phyloP scores from a whole-genome alignment of 2,329 filamentous ascomycete genomes.

The Sporothrix humicola region DNA sequence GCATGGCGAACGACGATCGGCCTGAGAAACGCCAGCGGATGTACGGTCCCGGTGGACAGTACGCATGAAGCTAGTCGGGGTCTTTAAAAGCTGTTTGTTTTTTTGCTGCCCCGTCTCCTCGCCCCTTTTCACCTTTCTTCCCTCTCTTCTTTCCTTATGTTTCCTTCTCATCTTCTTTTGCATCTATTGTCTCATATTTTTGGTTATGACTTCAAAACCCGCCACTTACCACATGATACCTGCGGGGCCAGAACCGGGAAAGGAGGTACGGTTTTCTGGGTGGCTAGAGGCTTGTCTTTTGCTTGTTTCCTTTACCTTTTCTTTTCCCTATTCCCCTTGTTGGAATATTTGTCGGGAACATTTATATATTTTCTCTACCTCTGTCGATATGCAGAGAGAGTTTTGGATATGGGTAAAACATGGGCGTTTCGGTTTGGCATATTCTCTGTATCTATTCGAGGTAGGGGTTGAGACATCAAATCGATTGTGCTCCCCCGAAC shows the following conservation, averaged over 20 bases:
- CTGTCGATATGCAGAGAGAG: neutral
- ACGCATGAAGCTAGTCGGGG: conserved; percentile 26
- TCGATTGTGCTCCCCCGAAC: too few relatives aligned
- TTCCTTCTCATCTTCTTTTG: conserved; percentile 14
- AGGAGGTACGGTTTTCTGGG: neutral
- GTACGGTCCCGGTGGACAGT: conserved; percentile 47
- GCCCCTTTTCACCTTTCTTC: neutral
- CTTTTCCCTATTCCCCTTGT: neutral
- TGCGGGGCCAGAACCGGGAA: conserved; percentile 26
- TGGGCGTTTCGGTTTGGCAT: conserved; percentile 3
- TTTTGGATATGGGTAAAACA: conserved; percentile 11
- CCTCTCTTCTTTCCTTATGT: conserved; percentile 3
- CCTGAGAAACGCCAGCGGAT: conserved; percentile 61
- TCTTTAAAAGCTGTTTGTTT: neutral
- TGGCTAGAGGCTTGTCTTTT: neutral
- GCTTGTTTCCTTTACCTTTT: conserved; percentile 15
- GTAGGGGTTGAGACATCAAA: too few relatives aligned
- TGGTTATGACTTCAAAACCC: conserved; percentile 20
- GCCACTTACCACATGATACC: conserved; percentile 35
- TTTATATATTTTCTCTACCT: neutral
- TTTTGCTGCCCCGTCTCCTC: neutral
- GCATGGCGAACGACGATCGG: conserved; percentile 48
- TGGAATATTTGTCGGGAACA: neutral
- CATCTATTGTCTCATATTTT: conserved; percentile 23
- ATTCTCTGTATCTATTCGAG: neutral